A percentile compares a stretch with the other conserved stretches of the same genome.
Evolutionary conservation across 2,329 filamentous ascomycete genomes (phyloP).

Genomic region (Stachybotrys echinatus): DNA sequence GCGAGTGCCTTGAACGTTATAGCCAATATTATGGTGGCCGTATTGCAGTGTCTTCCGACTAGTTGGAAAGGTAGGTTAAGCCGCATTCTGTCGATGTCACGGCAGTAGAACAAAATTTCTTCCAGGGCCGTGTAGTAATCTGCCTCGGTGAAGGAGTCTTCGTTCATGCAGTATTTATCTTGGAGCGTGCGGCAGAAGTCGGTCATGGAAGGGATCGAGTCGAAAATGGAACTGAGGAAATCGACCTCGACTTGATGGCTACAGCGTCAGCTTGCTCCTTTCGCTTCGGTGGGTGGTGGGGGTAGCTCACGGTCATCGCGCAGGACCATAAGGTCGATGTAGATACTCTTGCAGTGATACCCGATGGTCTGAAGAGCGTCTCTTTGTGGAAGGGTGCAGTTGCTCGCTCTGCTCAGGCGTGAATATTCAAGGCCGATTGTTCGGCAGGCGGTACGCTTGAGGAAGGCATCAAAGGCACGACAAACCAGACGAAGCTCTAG

Average conservation of each 20-base stretch:
- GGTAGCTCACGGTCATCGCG: constrained; percentile 43
- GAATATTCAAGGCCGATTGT: constrained; percentile 47
- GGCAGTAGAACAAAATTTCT: constrained; percentile 37
- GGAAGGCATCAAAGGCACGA: constrained; percentile 39
- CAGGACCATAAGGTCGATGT: constrained; percentile 47
- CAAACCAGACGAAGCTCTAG: constrained; percentile 43
- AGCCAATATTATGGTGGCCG: constrained; percentile 46
- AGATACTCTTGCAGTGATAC: constrained; percentile 41
- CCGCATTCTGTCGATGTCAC: constrained; percentile 39
- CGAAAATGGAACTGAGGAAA: constrained; percentile 40
- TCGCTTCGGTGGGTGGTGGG: not conserved
- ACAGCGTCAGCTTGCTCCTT: constrained; percentile 8
- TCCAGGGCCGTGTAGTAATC: constrained; percentile 38
- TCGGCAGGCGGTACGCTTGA: constrained; percentile 39
- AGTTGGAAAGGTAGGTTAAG: constrained; percentile 48
- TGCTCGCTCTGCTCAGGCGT: constrained; percentile 34
- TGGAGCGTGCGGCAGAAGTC: constrained; percentile 38
- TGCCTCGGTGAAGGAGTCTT: constrained; percentile 41
- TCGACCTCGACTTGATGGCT: constrained; percentile 39
- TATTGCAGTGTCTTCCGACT: constrained; percentile 37
- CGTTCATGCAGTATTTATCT: constrained; percentile 41
- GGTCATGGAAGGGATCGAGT: constrained; percentile 38
- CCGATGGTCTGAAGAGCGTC: constrained; percentile 40
- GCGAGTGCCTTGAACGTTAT: constrained; percentile 45
- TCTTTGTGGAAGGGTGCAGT: constrained; percentile 24